phyloP scores from a whole-genome alignment of 352 stramenopile species.

The Pelagophyceae sp. region DNA sequence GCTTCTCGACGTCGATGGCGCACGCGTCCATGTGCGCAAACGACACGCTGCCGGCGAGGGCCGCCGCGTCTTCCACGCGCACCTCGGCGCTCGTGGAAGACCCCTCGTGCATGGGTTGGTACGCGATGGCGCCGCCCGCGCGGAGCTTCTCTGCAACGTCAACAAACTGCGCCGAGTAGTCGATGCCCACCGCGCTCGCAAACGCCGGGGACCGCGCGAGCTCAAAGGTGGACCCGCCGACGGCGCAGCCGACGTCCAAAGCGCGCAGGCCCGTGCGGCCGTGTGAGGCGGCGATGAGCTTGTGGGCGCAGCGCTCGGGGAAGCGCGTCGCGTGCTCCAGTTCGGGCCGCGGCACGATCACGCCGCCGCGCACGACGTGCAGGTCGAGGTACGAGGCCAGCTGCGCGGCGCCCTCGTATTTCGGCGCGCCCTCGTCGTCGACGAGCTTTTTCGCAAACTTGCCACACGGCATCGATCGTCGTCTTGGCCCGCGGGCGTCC shows the following conservation, averaged over 20 bases:
- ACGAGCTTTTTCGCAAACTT: no score
- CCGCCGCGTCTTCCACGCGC: constrained; percentile 21
- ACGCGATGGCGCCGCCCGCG: background rate
- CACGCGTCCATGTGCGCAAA: constrained; percentile 89
- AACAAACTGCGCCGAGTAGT: constrained; percentile 56
- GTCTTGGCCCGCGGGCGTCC: no score
- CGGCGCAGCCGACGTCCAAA: constrained; percentile 84
- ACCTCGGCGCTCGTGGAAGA: background rate
- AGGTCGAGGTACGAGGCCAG: constrained; percentile 48
- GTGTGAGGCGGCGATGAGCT: constrained; percentile 50
- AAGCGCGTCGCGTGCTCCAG: constrained; percentile 69
- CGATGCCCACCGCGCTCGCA: constrained; percentile 81
- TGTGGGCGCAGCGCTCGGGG: constrained; percentile 63
- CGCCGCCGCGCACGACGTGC: constrained; percentile 40
- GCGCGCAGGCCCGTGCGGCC: constrained; percentile 55
- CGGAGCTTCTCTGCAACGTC: constrained; percentile 34
- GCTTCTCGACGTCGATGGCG: constrained; percentile 54
- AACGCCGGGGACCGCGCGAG: constrained; percentile 69
- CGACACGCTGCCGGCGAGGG: constrained; percentile 54
- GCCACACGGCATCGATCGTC: no score
- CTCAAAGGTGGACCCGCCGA: constrained; percentile 82
- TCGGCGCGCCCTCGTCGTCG: background rate
- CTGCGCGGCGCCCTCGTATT: constrained; percentile 45
- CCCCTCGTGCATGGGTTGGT: background rate
- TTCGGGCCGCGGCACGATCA: constrained; percentile 49